Evolutionary conservation across 768 basidiomycete species (phyloP), one percentile per base, ranked within the genome.

Genomic region (Tricholoma furcatifolium): DNA sequence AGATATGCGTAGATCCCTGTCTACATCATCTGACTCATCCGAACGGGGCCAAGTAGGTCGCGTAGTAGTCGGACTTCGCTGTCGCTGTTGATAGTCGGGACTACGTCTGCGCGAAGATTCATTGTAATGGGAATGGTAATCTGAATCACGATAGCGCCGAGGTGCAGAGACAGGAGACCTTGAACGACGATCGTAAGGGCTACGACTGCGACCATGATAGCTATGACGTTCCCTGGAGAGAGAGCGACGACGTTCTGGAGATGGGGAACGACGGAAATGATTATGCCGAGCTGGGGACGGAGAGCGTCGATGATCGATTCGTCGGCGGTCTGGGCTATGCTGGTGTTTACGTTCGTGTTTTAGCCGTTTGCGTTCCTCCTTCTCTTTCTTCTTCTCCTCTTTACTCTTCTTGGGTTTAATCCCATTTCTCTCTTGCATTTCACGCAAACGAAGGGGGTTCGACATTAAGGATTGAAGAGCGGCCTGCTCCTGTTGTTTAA

Each of bases 401-500:
- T 88, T 87, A 53, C 85, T 84, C 65, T 87, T 87, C 73, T 90
- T 88, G 5, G 83, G 76, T 62, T 87, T 87, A 45, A 92, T 83
- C n/a, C 91, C 91, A 49, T 85, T 85, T 35, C 84, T 78, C 66
- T 88, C 83, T 67, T 91, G 85, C 76, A 94, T 71, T 66, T 91
- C 85, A 51, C 85, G 82, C 42, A 94, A 73, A 20, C 90, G 90
- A 30, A 93, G 80, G 27, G 93, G 93, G 61, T 95, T 94, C 43
- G 87, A 82, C 74, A 91, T 78, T 35, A 97, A 74, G 2, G 91
- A 83, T 59, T 97, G 84, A 60, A 93, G 88, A 6, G 93, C 90
- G 7, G 91, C 88, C 65, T 97, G 94, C 70, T 99, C 96, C 64
- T 98, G 96, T 66, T 94, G 90, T 70, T 98, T 98, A 74, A 99